These are phyloP conservation scores for Beauveria sp. DNA, from an alignment of 2,329 filamentous ascomycete species.

Conservation along the genomic window DNA sequence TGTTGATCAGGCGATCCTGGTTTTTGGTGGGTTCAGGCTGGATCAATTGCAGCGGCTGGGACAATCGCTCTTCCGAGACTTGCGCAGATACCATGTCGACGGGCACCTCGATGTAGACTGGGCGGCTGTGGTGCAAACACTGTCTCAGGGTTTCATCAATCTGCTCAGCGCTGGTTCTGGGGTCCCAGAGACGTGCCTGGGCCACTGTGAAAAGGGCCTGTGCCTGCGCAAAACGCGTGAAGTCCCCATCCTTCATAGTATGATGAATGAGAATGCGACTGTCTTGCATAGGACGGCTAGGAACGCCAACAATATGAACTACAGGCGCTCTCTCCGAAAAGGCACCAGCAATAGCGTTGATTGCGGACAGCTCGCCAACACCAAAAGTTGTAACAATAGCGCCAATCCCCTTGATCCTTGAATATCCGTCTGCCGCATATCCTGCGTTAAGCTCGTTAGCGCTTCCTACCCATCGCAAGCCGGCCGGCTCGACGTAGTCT, in stretches of 20 bases:
- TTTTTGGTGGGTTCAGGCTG: conserved; percentile 10
- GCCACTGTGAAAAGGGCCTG: conserved; percentile 40
- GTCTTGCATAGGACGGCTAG: conserved; percentile 35
- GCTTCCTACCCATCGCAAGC: conserved; percentile 41
- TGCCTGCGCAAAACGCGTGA: conserved; percentile 42
- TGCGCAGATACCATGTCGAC: conserved; percentile 39
- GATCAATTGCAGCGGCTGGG: conserved; percentile 18
- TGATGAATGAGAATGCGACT: conserved; percentile 41
- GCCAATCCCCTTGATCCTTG: conserved; percentile 42
- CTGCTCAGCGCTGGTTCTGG: conserved; percentile 35
- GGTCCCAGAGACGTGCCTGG: conserved; percentile 38
- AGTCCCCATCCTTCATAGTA: conserved; percentile 49
- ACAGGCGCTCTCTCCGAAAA: conserved; percentile 49
- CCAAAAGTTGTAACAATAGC: conserved; percentile 52
- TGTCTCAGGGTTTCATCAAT: conserved; percentile 44
- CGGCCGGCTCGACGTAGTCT: conserved; percentile 29
- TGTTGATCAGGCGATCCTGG: conserved; percentile 23
- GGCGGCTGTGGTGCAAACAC: conserved; percentile 44
- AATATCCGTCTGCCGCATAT: conserved; percentile 52
- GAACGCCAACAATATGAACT: conserved; percentile 51
- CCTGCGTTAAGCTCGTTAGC: conserved; percentile 52
- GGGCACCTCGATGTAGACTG: conserved; percentile 50
- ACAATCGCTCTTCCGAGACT: conserved; percentile 26
- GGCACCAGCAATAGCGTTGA: conserved; percentile 52
- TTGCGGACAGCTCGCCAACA: conserved; percentile 49